A percentile compares a stretch with the other conserved stretches of the same genome.
Conservation (phyloP, 2,329 filamentous ascomycete species). For the Dothideomycetidae sp. region DNA sequence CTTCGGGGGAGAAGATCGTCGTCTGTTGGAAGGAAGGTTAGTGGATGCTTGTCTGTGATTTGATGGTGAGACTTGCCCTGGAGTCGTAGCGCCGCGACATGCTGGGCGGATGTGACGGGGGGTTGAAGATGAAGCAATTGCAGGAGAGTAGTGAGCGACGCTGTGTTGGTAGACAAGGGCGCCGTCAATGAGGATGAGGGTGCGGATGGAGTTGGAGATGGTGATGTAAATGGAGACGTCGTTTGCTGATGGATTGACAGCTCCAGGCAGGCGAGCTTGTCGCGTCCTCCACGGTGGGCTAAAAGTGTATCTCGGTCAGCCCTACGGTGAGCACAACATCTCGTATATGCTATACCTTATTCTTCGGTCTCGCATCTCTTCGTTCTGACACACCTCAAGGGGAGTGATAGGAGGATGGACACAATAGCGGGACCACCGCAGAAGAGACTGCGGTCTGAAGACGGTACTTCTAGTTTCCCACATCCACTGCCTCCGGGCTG, state of each 20-base stretch:
- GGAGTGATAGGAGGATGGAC: not conserved
- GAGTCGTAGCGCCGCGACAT: slow-evolving; percentile 99
- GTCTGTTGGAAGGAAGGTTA: slow-evolving; percentile 32
- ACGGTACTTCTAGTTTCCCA: slow-evolving; percentile 38
- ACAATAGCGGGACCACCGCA: slow-evolving; percentile 11
- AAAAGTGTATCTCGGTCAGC: not conserved
- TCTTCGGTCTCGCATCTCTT: too few relatives aligned
- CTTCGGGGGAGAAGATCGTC: slow-evolving; percentile 99
- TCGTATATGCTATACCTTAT: slow-evolving; percentile 2
- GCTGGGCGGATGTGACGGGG: slow-evolving; percentile 21
- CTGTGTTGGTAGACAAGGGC: not conserved
- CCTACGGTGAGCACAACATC: slow-evolving; percentile 3
- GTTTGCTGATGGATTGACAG: too few relatives aligned
- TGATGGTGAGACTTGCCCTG: slow-evolving; percentile 49
- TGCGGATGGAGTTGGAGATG: not conserved
- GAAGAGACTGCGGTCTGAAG: slow-evolving; percentile 63
- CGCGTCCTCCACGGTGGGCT: slow-evolving; percentile 5
- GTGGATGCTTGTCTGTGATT: not conserved
- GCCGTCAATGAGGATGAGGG: not conserved
- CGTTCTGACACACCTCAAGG: not conserved
- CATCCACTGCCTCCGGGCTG: slow-evolving; percentile 63
- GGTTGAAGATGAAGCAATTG: not conserved
- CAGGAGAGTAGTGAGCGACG: not conserved
- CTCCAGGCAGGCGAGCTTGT: slow-evolving; percentile 10
- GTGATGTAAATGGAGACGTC: slow-evolving; percentile 1